These are phyloP conservation scores for Mycena vulgaris DNA, from an alignment of 768 basidiomycete genomes.

Conservation along the genomic window DNA sequence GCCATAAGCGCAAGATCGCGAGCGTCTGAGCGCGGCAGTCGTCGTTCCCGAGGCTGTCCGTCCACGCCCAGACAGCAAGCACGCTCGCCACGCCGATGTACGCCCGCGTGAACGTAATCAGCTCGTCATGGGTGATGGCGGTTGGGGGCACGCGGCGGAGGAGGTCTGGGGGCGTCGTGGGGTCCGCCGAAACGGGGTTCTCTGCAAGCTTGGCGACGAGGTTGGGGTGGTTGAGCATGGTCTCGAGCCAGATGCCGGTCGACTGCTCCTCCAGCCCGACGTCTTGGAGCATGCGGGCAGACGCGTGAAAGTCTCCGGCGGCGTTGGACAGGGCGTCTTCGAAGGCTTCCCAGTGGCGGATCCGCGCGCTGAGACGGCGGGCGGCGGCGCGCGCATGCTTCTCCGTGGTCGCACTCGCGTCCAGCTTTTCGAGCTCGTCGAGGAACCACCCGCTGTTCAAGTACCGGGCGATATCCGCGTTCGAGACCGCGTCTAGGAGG, in stretches of 20 bases:
- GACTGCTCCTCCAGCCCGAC: conserved; percentile 76
- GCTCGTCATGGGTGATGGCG: conserved; percentile 65
- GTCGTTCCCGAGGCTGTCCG: conserved; percentile 80
- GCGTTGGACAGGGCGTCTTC: conserved; percentile 73
- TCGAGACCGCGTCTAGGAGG: conserved; percentile 76
- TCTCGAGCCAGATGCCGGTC: conserved; percentile 81
- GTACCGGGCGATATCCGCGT: conserved; percentile 72
- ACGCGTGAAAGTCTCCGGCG: conserved; percentile 63
- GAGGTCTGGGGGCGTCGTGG: conserved; percentile 56
- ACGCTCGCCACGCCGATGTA: conserved; percentile 78
- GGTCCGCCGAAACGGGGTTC: conserved; percentile 53
- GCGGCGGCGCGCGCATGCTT: conserved; percentile 62
- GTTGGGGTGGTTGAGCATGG: conserved; percentile 73
- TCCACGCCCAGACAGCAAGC: conserved; percentile 83
- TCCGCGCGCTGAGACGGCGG: conserved; percentile 62
- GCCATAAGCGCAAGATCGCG: conserved; percentile 76
- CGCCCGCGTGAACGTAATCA: conserved; percentile 75
- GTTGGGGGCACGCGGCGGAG: conserved; percentile 47
- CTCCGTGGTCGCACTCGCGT: conserved; percentile 54
- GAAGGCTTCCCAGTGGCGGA: conserved; percentile 73
- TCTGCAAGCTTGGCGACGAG: conserved; percentile 62
- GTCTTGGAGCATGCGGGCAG: conserved; percentile 71
- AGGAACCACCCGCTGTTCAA: conserved; percentile 64
- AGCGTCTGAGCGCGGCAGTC: conserved; percentile 75
- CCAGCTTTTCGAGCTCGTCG: conserved; percentile 55